These are phyloP conservation scores for Lachnum nothofagi DNA, from an alignment of 2,329 filamentous ascomycete genomes.

Conservation along the genomic window DNA sequence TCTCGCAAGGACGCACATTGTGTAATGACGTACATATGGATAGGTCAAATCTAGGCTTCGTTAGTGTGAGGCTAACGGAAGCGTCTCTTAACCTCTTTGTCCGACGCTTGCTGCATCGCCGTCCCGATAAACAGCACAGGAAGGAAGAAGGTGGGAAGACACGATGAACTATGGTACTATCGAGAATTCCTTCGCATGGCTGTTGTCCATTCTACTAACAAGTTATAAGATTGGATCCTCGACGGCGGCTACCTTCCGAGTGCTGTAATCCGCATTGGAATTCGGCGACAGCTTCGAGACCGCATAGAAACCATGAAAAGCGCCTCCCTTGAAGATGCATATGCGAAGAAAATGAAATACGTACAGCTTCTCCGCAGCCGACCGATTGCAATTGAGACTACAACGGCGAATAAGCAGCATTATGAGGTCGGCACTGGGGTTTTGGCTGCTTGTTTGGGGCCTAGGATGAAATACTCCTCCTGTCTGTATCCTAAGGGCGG, in stretches of 20 bases:
- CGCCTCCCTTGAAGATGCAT: conserved; percentile 48
- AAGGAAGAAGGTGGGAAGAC: too few relatives aligned
- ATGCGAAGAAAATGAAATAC: conserved; percentile 59
- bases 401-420: conserved; percentile 62
- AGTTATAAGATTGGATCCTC: conserved; percentile 57
- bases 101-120: too few relatives aligned
- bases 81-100: too few relatives aligned
- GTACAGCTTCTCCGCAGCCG: conserved; percentile 36
- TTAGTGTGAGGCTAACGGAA: too few relatives aligned
- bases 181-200: too few relatives aligned
- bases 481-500: conserved; percentile 61
- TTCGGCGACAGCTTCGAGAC: conserved; percentile 59
- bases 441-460: conserved; percentile 55
- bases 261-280: conserved; percentile 57
- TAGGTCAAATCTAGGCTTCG: too few relatives aligned
- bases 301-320: conserved; percentile 52
- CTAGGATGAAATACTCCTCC: conserved; percentile 66
- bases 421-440: conserved; percentile 66
- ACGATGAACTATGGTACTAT: too few relatives aligned
- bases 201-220: too few relatives aligned
- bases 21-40: too few relatives aligned
- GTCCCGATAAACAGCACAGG: too few relatives aligned
- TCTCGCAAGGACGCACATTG: too few relatives aligned
- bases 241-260: conserved; percentile 63
- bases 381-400: conserved; percentile 65